A percentile compares a stretch with the other conserved stretches of the same genome.
Evolutionary conservation across 177 flowering plant genomes (phyloP).

Genomic region (Telopea speciosissima): DNA sequence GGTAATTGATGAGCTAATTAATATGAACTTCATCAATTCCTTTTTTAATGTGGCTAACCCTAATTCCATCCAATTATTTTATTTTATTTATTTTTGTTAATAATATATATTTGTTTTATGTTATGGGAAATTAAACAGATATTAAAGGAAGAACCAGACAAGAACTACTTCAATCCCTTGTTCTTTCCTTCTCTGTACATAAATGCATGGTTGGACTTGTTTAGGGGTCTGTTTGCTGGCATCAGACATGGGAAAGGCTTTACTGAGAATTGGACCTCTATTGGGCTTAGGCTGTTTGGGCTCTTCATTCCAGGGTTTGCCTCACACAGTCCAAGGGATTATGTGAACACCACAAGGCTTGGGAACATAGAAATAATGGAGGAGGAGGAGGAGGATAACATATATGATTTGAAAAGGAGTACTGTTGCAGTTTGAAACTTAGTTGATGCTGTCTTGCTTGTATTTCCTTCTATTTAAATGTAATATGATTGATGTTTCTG

Average conservation of each 20-base stretch:
- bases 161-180: conserved; percentile 27
- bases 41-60: no score
- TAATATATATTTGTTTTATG: no score
- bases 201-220: conserved; percentile 34
- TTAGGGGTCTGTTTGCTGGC: conserved; percentile 28
- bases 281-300: conserved; percentile 15
- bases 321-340: conserved; percentile 31
- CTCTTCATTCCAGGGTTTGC: conserved; percentile 29
- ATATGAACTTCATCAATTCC: no score
- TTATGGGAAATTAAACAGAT: conserved; percentile 38
- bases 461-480: no score
- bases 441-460: no score
- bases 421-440: no score
- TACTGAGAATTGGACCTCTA: conserved; percentile 21
- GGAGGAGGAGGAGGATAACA: not conserved
- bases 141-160: conserved; percentile 28
- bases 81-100: not conserved
- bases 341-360: conserved; percentile 22
- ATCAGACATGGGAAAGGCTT: conserved; percentile 28
- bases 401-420: no score
- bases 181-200: conserved; percentile 20
- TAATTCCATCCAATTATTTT: no score
- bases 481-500: no score
- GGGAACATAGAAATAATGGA: conserved; percentile 9
- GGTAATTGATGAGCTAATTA: no score